Conservation (phyloP, 495 filamentous ascomycete genomes). For the Hyaloscypha bicolor region DNA sequence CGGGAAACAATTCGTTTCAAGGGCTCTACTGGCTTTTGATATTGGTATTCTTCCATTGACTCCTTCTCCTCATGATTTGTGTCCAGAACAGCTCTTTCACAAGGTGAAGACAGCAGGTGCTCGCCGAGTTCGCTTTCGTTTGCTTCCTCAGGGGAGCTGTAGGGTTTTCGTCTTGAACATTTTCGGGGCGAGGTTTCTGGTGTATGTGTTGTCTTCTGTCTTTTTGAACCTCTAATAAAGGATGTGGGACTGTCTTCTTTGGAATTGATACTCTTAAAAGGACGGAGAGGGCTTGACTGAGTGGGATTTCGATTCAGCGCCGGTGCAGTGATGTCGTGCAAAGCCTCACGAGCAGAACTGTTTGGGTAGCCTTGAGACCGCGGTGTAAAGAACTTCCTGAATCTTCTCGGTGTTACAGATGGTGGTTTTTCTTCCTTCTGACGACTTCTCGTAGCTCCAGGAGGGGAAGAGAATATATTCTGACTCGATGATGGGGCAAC, state of each 20-base stretch:
- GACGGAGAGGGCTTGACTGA: conserved; percentile 47
- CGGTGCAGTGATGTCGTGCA: conserved; percentile 70
- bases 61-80: conserved; percentile 14
- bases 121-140: conserved; percentile 49
- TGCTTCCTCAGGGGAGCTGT: conserved; percentile 41
- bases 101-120: conserved; percentile 57
- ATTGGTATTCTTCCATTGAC: background rate
- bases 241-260: conserved; percentile 22
- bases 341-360: conserved; percentile 56
- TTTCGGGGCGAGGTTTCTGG: conserved; percentile 37
- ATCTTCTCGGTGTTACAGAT: conserved; percentile 72
- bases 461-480: conserved; percentile 3
- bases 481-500: conserved; percentile 3
- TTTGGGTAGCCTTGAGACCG: conserved; percentile 36
- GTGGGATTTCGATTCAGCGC: conserved; percentile 59
- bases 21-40: conserved; percentile 21
- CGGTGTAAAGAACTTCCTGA: conserved; percentile 84
- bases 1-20: conserved; percentile 28
- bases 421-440: conserved; percentile 49
- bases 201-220: conserved; percentile 27
- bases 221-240: conserved; percentile 32
- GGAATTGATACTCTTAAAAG: conserved; percentile 24
- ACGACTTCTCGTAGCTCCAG: conserved; percentile 10
- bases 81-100: conserved; percentile 40
- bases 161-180: conserved; percentile 37